These are phyloP conservation scores for Zygnema circumcarinatum DNA, from an alignment of 139 green algal genomes.

Conservation along the genomic window DNA sequence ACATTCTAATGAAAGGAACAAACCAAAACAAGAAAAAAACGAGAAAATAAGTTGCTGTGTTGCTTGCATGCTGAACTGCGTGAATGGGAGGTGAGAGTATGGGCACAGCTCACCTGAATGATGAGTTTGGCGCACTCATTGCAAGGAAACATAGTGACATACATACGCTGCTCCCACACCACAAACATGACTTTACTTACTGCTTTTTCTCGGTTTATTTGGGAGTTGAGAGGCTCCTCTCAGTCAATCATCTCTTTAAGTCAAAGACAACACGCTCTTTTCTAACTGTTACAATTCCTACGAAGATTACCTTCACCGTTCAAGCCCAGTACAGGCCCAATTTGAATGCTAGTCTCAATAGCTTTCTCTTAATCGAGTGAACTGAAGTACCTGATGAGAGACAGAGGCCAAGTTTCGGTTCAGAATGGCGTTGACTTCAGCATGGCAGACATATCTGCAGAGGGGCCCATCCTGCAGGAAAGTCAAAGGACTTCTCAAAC, in stretches of 20 bases:
- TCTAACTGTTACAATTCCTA: too few species aligned
- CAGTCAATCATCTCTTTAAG: too few species aligned
- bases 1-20: neutral
- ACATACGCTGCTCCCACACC: constrained; percentile 75
- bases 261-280: too few species aligned
- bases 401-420: constrained; percentile 77
- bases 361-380: too few species aligned
- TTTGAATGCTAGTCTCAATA: too few species aligned
- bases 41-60: too few species aligned
- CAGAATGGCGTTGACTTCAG: constrained; percentile 96
- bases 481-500: constrained; percentile 22
- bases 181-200: neutral
- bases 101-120: constrained; percentile 86
- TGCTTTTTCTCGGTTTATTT: neutral
- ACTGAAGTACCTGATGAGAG: constrained; percentile 19
- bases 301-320: too few species aligned
- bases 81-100: too few species aligned
- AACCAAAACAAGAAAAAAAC: neutral
- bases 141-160: constrained; percentile 99
- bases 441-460: constrained; percentile 86
- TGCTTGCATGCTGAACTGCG: too few species aligned
- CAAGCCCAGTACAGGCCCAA: too few species aligned
- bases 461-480: constrained; percentile 27
- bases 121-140: constrained; percentile 99
- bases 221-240: too few species aligned